Evolutionary conservation across 2,329 filamentous ascomycete genomes (phyloP).

Genomic region (Ilyonectria robusta): DNA sequence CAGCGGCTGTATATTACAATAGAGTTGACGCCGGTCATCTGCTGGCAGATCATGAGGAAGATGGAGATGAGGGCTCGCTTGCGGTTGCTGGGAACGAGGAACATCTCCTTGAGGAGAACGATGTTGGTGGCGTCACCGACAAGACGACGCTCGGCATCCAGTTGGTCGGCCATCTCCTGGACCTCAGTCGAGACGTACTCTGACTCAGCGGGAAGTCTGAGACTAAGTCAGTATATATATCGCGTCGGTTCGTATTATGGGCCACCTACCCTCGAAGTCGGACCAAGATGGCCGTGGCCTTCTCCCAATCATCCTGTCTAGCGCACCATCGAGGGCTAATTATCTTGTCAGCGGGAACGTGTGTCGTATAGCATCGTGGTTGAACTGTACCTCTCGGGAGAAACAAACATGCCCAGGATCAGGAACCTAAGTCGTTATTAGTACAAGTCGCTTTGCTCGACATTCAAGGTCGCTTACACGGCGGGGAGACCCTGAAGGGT

Average conservation of each 20-base stretch:
- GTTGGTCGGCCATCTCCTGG: constrained; percentile 60
- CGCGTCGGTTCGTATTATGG: not conserved
- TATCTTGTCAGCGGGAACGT: constrained; percentile 36
- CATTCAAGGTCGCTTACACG: constrained; percentile 52
- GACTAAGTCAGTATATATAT: not conserved
- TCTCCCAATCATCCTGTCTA: constrained; percentile 77
- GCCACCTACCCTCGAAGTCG: constrained; percentile 59
- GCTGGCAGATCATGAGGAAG: constrained; percentile 33
- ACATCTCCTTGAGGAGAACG: constrained; percentile 20
- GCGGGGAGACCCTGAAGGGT: constrained; percentile 77
- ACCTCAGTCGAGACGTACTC: constrained; percentile 72
- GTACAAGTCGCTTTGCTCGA: not conserved
- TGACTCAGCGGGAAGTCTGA: constrained; percentile 66
- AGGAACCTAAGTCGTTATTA: constrained; percentile 57
- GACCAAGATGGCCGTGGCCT: constrained; percentile 69
- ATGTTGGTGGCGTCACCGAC: constrained; percentile 5
- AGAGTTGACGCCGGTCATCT: constrained; percentile 50
- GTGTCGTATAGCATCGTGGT: not conserved
- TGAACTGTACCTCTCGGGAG: constrained; percentile 60
- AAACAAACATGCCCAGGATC: constrained; percentile 73
- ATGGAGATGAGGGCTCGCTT: constrained; percentile 23
- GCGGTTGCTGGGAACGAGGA: constrained; percentile 12
- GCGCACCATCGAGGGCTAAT: constrained; percentile 77
- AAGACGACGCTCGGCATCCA: constrained; percentile 11
- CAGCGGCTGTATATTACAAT: constrained; percentile 39